Evolutionary conservation across 164 flowering plant genomes (phyloP), one percentile per base, ranked within the genome.

Genomic region (Paratinospora sagittata): DNA sequence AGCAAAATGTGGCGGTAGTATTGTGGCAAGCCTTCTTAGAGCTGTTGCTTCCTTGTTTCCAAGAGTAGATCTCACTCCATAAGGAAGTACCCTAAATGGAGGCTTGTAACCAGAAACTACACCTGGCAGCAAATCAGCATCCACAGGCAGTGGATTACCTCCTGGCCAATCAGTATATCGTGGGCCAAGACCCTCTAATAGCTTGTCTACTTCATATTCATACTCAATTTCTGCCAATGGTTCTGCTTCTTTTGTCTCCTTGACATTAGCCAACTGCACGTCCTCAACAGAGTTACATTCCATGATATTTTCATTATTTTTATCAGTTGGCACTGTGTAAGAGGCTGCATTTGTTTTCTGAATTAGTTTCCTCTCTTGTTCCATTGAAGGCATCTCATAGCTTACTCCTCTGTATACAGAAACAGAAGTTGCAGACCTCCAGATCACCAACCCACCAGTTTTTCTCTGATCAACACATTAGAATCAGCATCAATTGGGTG

Each of bases 1-100:
- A 9, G 97, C 97, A 85, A 95, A 95, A 86, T 95, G 99, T 33
- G 97, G 97, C 79, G 99, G 96, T 67, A 95, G 79, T 24, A 76
- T 72, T 78, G 90, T 84, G 47, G 97, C 93, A 79, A 92, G 83
- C 79, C 97, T 89, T 67, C 90, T 70, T 66, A 95, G 77, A 63
- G 87, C 63, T 49, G 97, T 92, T 71, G 84, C 82, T 76, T 89
- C 97, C 79, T 79, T 87, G 37, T 21, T 41, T 33, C 86, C 84
- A 72, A 91, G 82, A 66, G 81, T 66, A 63, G 86, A 49, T 78
- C 88, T 87, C 70, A 92, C 89, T 74, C 94, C 93, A 81, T 89
- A 91, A 63, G 99, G 99, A 82, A 96, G 97, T 63, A 91, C 30
- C 76, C 99, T 84, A 75, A 84, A 96, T 7, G 98, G 96, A 17